Evolutionary conservation across 331 rosid species (phyloP).

Genomic region (Acacia pycnantha): DNA sequence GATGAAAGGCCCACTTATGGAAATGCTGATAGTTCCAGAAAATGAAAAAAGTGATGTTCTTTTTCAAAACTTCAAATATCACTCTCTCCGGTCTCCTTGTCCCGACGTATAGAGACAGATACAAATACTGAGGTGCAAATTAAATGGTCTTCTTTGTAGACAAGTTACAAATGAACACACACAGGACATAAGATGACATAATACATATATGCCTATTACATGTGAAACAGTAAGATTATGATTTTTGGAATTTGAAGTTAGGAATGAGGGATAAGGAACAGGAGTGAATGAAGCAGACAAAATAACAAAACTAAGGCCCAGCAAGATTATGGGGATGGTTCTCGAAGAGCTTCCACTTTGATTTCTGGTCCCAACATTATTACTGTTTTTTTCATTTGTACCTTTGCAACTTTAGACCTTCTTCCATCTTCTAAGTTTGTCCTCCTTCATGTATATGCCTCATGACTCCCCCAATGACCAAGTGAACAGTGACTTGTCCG

Average conservation of each 20-base stretch:
- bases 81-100: too few relatives aligned
- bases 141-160: neutral
- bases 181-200: neutral
- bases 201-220: neutral
- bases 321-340: neutral
- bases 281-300: neutral
- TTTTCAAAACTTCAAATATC: too few relatives aligned
- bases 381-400: neutral
- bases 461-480: neutral
- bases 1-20: too few relatives aligned
- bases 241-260: neutral
- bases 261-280: neutral
- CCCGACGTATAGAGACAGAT: neutral
- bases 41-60: too few relatives aligned
- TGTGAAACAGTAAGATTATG: neutral
- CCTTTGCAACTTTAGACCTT: neutral
- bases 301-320: neutral
- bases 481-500: slow-evolving; percentile 36
- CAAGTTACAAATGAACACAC: neutral
- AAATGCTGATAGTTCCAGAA: too few relatives aligned
- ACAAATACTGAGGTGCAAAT: too few relatives aligned
- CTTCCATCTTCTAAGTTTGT: neutral
- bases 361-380: neutral
- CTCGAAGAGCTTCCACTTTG: neutral
- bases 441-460: neutral